Evolutionary conservation across 2,329 filamentous ascomycete species (phyloP), one percentile per base, ranked within the genome.

Genomic region (Monilinia fructigena): DNA sequence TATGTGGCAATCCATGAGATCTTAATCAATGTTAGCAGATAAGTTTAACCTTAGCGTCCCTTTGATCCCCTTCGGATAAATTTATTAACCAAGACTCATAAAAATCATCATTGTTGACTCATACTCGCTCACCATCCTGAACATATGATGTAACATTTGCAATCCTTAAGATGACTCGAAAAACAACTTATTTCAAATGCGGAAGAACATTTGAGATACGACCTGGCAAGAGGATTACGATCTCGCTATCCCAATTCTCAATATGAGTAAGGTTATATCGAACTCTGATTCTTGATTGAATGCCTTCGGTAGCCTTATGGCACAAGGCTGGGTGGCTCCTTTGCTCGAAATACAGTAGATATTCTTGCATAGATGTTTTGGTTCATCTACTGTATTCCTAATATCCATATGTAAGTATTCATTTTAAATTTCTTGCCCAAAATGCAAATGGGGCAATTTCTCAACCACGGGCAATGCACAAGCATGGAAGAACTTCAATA

Each of bases 1-100:
- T 55, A 55, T 63, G 60, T 63, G 60, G 60, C 35, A 63, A 63
- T 63, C 60, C n/a, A 42, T 38, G 16, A 28, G 16, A n/a, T 54
- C 47, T 63, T 8, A 38, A 48, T 60, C 28, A 28, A 38, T 18
- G 12, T 42, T 48, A 59, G 48, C 10, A 14, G 47, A 50, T 50
- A 50, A 50, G 47, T 50, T 26, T 23, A 23, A 23, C 23, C 23
- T 23, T 60, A 60, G 56, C 42, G 42, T n/a, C 28, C 26, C n/a
- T 35, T 23, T 60, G 58, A 23, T 16, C 56, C 45, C 40, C 47
- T 48, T 48, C 58, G 28, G 45, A 50, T 60, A 60, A 50, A 60
- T 60, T 60, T 60, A 45, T 60, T 20, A 60, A 48, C 20, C 20
- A 60, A 50, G 58, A 60, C 58, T 60, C 58, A 60, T 6, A 23